A percentile compares a stretch with the other conserved stretches of the same genome.
Conservation (phyloP, 176 grass and related monocot genomes). For the Coix lacrymajobi region DNA sequence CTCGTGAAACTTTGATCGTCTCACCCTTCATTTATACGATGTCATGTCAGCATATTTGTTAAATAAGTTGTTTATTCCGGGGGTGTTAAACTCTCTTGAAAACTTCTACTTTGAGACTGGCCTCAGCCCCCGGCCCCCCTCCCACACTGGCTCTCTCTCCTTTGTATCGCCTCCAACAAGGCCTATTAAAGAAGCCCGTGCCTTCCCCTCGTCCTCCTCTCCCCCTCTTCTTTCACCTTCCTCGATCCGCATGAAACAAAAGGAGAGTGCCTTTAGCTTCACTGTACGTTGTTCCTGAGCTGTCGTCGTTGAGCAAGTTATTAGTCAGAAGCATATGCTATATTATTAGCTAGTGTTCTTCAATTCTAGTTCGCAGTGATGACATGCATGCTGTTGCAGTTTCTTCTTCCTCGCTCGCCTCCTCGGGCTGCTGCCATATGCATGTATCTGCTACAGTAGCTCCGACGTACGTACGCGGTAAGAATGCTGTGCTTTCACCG, state of each 20-base stretch:
- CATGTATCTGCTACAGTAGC: neutral
- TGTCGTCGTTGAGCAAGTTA: neutral
- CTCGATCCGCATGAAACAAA: conserved; percentile 8
- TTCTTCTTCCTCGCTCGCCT: neutral
- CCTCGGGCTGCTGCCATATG: neutral
- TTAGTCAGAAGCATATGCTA: no score
- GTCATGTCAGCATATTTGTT: no score
- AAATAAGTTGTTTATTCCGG: no score
- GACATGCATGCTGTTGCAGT: neutral
- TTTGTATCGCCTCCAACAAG: neutral
- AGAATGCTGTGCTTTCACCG: neutral
- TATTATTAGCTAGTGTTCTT: neutral
- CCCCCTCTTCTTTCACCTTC: neutral
- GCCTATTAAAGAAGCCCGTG: conserved; percentile 29
- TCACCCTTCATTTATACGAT: no score
- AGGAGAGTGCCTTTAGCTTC: neutral
- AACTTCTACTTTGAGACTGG: no score
- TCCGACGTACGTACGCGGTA: neutral
- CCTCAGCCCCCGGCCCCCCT: neutral
- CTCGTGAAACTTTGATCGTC: no score
- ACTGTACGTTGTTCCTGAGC: neutral
- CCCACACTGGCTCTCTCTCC: neutral
- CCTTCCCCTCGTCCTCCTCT: conserved; percentile 16
- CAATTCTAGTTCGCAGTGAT: neutral
- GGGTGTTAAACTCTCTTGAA: no score